Percentiles rank a stretch among this genome's conserved stretches.
Evolutionary conservation across 257 asterid species (phyloP).

Genomic region (Solanum habrochaites): DNA sequence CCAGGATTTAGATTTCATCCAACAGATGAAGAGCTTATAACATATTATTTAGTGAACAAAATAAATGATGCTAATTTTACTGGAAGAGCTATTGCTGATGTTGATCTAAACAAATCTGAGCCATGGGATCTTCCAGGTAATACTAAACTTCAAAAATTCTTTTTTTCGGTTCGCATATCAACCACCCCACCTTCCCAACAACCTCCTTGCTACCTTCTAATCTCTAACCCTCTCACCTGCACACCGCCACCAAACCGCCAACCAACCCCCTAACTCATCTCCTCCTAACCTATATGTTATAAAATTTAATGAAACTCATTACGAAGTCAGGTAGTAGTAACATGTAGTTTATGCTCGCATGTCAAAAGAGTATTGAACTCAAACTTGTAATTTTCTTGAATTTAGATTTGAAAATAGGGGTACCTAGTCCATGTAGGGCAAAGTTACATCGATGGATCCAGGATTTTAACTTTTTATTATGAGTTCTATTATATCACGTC

Average conservation of each 20-base stretch:
- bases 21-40: conserved; percentile 80
- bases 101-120: conserved; percentile 90
- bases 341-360: background rate
- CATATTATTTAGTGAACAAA: conserved; percentile 65
- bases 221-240: too few species aligned
- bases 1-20: conserved; percentile 94
- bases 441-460: background rate
- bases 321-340: background rate
- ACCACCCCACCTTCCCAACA: too few species aligned
- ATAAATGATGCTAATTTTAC: conserved; percentile 63
- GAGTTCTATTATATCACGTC: background rate
- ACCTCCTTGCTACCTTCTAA: too few species aligned
- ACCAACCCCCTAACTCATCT: too few species aligned
- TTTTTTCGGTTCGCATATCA: too few species aligned
- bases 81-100: conserved; percentile 76
- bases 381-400: background rate
- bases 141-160: background rate
- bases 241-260: too few species aligned
- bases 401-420: background rate
- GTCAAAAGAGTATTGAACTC: background rate
- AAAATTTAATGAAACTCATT: background rate
- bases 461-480: background rate
- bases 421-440: background rate
- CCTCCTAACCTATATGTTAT: too few species aligned
- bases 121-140: conserved; percentile 99